A percentile compares a stretch with the other conserved stretches of the same genome.
These are phyloP conservation scores for Hericium erinaceus DNA, from an alignment of 768 basidiomycete genomes.

Conservation along the genomic window DNA sequence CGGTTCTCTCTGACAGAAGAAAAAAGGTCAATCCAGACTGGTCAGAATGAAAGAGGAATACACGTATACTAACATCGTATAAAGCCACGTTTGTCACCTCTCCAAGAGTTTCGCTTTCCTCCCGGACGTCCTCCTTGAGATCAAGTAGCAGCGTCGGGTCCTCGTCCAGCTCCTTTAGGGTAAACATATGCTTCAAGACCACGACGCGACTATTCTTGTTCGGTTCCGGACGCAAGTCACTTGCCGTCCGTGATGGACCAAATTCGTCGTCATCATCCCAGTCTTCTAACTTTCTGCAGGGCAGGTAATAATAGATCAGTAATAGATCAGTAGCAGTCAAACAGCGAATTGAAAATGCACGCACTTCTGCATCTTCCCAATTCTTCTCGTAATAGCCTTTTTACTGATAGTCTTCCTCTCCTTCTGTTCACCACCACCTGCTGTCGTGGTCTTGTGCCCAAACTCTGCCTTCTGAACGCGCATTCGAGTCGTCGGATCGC, in stretches of 20 bases:
- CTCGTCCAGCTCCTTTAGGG: constrained; percentile 72
- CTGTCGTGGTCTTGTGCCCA: constrained; percentile 47
- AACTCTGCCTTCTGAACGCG: constrained; percentile 72
- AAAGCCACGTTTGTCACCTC: constrained; percentile 93
- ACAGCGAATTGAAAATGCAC: constrained; percentile 14
- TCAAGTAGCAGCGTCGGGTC: constrained; percentile 83
- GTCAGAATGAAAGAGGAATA: neutral
- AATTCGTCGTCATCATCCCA: constrained; percentile 96
- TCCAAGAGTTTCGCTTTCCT: constrained; percentile 83
- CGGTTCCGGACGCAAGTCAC: constrained; percentile 34
- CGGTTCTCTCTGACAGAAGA: constrained; percentile 60
- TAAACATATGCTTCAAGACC: constrained; percentile 94
- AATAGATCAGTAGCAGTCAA: neutral
- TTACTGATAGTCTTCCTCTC: constrained; percentile 63
- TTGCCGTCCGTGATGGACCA: constrained; percentile 56
- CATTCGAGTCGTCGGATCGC: constrained; percentile 67
- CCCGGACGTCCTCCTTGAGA: constrained; percentile 92
- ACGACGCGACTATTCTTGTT: constrained; percentile 71
- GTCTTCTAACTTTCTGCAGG: constrained; percentile 73
- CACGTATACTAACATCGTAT: constrained; percentile 68
- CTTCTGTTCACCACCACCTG: constrained; percentile 32
- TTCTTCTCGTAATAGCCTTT: constrained; percentile 64
- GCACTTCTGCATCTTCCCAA: constrained; percentile 85
- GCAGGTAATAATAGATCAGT: neutral
- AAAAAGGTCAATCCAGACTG: neutral